Evolutionary conservation across 228 moss, liverwort and hornwort species (phyloP).

Genomic region (Sphagnum fallax): DNA sequence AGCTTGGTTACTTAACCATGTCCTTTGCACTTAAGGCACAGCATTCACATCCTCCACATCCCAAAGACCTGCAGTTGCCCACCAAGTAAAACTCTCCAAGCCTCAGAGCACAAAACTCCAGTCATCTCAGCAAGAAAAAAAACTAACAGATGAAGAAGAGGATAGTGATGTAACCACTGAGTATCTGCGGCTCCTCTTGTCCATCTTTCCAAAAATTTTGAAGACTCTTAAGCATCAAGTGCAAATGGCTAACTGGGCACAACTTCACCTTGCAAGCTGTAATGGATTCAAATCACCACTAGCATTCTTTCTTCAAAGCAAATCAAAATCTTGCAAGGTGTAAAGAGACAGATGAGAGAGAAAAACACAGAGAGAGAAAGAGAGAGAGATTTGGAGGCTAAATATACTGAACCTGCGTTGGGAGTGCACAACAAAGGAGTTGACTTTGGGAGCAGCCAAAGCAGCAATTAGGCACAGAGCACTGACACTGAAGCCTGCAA

Average conservation of each 20-base stretch:
- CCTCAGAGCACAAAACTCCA: neutral
- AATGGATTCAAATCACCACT: neutral
- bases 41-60: slow-evolving; percentile 61
- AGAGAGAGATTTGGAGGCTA: neutral
- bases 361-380: neutral
- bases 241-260: neutral
- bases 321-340: neutral
- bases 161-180: neutral
- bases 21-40: slow-evolving; percentile 59
- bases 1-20: slow-evolving; percentile 33
- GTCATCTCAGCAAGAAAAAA: neutral
- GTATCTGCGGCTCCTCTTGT: neutral
- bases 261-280: neutral
- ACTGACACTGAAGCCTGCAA: slow-evolving; percentile 70
- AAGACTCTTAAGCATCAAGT: no score
- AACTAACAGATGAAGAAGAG: neutral
- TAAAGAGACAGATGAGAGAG: neutral
- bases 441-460: slow-evolving; percentile 63
- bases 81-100: neutral
- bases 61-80: slow-evolving; percentile 39
- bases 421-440: slow-evolving; percentile 61
- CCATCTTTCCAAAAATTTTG: no score
- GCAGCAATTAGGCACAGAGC: slow-evolving; percentile 53
- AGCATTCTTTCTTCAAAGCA: neutral
- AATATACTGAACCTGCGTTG: slow-evolving; percentile 46